Evolutionary conservation across 768 basidiomycete genomes (phyloP).

Genomic region (Collybia mongolica): DNA sequence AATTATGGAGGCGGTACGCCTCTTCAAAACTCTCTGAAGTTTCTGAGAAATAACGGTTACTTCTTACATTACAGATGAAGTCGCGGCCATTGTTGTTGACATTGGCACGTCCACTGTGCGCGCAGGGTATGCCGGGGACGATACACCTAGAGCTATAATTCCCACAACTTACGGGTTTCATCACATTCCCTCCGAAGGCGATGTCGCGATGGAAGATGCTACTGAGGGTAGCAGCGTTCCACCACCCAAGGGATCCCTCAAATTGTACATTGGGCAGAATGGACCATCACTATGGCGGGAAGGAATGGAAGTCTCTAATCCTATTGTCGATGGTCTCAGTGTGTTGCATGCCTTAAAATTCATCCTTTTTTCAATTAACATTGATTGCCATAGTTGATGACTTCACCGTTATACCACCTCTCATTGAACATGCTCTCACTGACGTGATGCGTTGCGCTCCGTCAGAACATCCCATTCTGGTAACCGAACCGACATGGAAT

Average conservation of each 20-base stretch:
- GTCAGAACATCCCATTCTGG: constrained; percentile 85
- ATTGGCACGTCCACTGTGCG: constrained; percentile 88
- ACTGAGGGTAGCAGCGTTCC: constrained; percentile 34
- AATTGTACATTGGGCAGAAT: constrained; percentile 81
- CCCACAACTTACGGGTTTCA: constrained; percentile 87
- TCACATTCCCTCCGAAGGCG: constrained; percentile 39
- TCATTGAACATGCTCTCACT: constrained; percentile 73
- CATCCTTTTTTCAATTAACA: neutral
- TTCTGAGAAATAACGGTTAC: constrained; percentile 2
- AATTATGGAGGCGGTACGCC: constrained; percentile 80
- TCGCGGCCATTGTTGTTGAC: constrained; percentile 95
- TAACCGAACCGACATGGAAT: constrained; percentile 98
- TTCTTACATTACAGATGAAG: constrained; percentile 66
- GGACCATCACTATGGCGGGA: constrained; percentile 89
- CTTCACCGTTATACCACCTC: constrained; percentile 68
- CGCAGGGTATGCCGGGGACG: constrained; percentile 97
- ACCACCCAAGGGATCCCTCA: constrained; percentile 42
- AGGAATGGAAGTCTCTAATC: constrained; percentile 85
- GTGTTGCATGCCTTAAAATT: constrained; percentile 21
- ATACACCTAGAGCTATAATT: constrained; percentile 89
- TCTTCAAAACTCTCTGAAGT: neutral
- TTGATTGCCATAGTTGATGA: constrained; percentile 53
- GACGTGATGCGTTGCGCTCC: constrained; percentile 77
- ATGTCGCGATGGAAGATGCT: constrained; percentile 53
- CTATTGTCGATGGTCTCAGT: constrained; percentile 86